A percentile compares a stretch with the other conserved stretches of the same genome.
Evolutionary conservation across 192 early-diverging fungal species (phyloP).

Genomic region (Podila horticola): DNA sequence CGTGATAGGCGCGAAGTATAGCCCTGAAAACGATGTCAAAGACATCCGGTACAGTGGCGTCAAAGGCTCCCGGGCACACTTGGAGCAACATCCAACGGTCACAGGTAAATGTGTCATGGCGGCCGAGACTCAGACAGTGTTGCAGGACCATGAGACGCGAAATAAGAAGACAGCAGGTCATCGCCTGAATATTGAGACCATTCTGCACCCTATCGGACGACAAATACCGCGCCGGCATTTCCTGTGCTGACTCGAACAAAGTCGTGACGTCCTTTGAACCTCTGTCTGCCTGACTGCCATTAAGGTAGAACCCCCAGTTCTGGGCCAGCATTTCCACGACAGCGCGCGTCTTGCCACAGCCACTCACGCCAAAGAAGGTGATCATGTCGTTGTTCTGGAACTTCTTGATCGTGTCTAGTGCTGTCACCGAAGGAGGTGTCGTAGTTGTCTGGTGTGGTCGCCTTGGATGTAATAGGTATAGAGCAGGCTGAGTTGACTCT

Average conservation of each 20-base stretch:
- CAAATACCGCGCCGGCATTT: slow-evolving; percentile 29
- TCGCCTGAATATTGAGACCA: slow-evolving; percentile 43
- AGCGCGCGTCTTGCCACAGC: slow-evolving; percentile 44
- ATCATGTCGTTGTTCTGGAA: slow-evolving; percentile 41
- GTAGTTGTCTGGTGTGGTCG: slow-evolving; percentile 35
- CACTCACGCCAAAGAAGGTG: slow-evolving; percentile 41
- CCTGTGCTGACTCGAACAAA: slow-evolving; percentile 26
- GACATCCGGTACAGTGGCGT: slow-evolving; percentile 27
- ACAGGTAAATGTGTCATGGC: slow-evolving; percentile 40
- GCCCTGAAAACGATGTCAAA: slow-evolving; percentile 37
- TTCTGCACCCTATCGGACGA: slow-evolving; percentile 44
- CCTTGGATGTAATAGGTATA: slow-evolving; percentile 40
- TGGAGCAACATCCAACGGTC: slow-evolving; percentile 50
- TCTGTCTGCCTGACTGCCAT: slow-evolving; percentile 36
- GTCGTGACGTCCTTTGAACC: slow-evolving; percentile 45
- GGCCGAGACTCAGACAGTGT: slow-evolving; percentile 41
- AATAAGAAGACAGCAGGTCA: slow-evolving; percentile 35
- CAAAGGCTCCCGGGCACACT: slow-evolving; percentile 51
- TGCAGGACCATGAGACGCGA: slow-evolving; percentile 40
- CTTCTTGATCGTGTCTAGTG: slow-evolving; percentile 17
- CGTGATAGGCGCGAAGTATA: slow-evolving; percentile 25
- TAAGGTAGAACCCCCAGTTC: slow-evolving; percentile 45
- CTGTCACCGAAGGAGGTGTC: slow-evolving; percentile 32
- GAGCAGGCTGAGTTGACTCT: slow-evolving; percentile 21
- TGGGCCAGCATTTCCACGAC: slow-evolving; percentile 50